These are phyloP conservation scores for Epithemia pelagica DNA, from an alignment of 108 stramenopile species.

Conservation along the genomic window DNA sequence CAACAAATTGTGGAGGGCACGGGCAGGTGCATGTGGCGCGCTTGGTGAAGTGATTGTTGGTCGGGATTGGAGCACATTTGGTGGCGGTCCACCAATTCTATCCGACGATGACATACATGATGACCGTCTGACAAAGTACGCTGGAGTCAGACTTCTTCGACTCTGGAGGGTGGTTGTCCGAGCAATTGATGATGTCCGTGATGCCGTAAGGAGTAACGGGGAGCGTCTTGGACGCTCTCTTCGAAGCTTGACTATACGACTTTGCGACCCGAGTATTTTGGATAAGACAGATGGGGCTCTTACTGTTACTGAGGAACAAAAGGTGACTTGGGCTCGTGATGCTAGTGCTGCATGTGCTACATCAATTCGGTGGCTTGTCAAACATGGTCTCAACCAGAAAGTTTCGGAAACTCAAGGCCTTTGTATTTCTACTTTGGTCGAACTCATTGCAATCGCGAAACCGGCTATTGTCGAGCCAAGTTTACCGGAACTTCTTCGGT, in stretches of 20 bases:
- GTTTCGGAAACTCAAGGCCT: slow-evolving; percentile 73
- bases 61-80: slow-evolving; percentile 69
- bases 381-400: slow-evolving; percentile 67
- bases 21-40: slow-evolving; percentile 72
- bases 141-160: slow-evolving; percentile 57
- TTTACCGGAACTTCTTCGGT: slow-evolving; percentile 64
- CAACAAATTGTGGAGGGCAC: slow-evolving; percentile 69
- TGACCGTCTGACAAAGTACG: slow-evolving; percentile 15
- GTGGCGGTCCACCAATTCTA: slow-evolving; percentile 59
- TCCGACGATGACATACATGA: slow-evolving; percentile 33
- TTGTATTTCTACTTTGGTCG: slow-evolving; percentile 64
- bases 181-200: slow-evolving; percentile 75
- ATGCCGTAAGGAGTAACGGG: slow-evolving; percentile 61
- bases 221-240: slow-evolving; percentile 57
- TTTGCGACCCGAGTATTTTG: slow-evolving; percentile 40
- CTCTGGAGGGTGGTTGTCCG: slow-evolving; percentile 65
- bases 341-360: slow-evolving; percentile 65
- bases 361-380: slow-evolving; percentile 65
- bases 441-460: slow-evolving; percentile 53
- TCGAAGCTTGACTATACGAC: slow-evolving; percentile 53
- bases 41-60: slow-evolving; percentile 76
- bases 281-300: slow-evolving; percentile 5
- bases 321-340: slow-evolving; percentile 13
- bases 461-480: slow-evolving; percentile 64
- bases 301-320: not conserved